Evolutionary conservation across 768 basidiomycete genomes (phyloP), one percentile per base, ranked within the genome.

Genomic region (Tephrocybe sp.): DNA sequence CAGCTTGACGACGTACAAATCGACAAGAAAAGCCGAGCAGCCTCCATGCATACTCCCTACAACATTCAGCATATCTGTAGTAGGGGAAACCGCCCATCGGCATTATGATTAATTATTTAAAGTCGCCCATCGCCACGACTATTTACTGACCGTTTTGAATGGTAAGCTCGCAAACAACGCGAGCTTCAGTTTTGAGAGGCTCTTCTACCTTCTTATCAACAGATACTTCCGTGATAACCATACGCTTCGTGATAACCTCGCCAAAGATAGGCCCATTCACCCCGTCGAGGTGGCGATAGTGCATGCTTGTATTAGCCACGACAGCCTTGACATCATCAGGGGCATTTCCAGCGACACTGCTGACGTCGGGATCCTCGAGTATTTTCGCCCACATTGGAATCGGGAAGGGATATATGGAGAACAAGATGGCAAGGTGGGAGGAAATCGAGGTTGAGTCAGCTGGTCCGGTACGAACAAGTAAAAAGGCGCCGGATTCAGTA

Each of bases 61-160:
- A 16, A 66, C 69, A 52, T 83, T 83, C 8, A 83, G 43, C 80
- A 84, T 83, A 53, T 83, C 82, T 83, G 20, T 40, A 13, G 45
- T n/a, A n/a, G 8, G 22, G 9, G 22, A 22, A 19, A 38, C 39
- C n/a, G 23, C 44, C 35, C 30, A n/a, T n/a, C n/a, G n/a, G n/a
- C n/a, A n/a, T n/a, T n/a, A n/a, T n/a, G n/a, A n/a, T n/a, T n/a
- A n/a, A n/a, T n/a, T n/a, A n/a, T n/a, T n/a, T n/a, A n/a, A n/a
- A n/a, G n/a, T n/a, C n/a, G n/a, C n/a, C n/a, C n/a, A 5, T 13
- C 5, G 19, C 17, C 41, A 14, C 14, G 23, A 11, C 2, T 8
- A 26, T 22, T 23, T 33, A n/a, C 34, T 48, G 40, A 79, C 80
- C 78, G 58, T 74, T 66, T 34, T 69, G 62, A 6, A 78, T 75